A percentile compares a stretch with the other conserved stretches of the same genome.
phyloP scores from a whole-genome alignment of 1,284 basidiomycete genomes.

The Porogramme epimiltina region DNA sequence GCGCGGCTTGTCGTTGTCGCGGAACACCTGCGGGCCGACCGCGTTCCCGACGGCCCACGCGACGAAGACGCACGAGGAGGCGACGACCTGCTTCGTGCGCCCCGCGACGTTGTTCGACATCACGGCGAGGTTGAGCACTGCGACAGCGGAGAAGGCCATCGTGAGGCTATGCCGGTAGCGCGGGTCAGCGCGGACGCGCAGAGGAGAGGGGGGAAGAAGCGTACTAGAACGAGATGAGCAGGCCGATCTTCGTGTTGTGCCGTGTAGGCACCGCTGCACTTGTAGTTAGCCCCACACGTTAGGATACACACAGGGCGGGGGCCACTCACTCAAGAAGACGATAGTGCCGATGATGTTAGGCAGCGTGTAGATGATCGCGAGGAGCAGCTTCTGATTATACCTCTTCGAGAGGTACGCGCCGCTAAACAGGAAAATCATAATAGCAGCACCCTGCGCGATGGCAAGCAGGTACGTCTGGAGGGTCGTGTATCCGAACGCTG shows the following conservation, averaged over 20 bases:
- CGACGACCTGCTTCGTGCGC: slow-evolving; percentile 50
- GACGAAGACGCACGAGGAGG: slow-evolving; percentile 46
- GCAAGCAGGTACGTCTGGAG: slow-evolving; percentile 54
- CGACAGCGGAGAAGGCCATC: slow-evolving; percentile 38
- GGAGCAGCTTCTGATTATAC: slow-evolving; percentile 45
- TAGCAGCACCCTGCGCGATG: slow-evolving; percentile 52
- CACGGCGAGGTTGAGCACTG: slow-evolving; percentile 40
- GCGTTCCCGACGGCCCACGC: slow-evolving; percentile 55
- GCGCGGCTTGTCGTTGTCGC: slow-evolving; percentile 45
- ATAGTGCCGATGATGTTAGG: slow-evolving; percentile 52
- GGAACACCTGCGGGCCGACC: slow-evolving; percentile 52
- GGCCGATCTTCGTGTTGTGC: slow-evolving; percentile 46
- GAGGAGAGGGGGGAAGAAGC: slow-evolving; percentile 13
- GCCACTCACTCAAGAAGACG: slow-evolving; percentile 44
- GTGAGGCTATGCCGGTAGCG: slow-evolving; percentile 35
- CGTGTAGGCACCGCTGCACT: slow-evolving; percentile 39
- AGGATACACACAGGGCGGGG: neutral
- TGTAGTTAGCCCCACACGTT: neutral
- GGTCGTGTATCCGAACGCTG: slow-evolving; percentile 49
- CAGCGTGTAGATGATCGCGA: slow-evolving; percentile 47
- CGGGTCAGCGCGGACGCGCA: neutral
- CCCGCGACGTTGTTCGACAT: slow-evolving; percentile 51
- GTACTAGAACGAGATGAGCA: slow-evolving; percentile 52
- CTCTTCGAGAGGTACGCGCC: slow-evolving; percentile 46
- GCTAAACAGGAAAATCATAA: slow-evolving; percentile 50